A percentile compares a stretch with the other conserved stretches of the same genome.
These are phyloP conservation scores for Sporothrix brasiliensis DNA, from an alignment of 2,329 filamentous ascomycete genomes.

Conservation along the genomic window DNA sequence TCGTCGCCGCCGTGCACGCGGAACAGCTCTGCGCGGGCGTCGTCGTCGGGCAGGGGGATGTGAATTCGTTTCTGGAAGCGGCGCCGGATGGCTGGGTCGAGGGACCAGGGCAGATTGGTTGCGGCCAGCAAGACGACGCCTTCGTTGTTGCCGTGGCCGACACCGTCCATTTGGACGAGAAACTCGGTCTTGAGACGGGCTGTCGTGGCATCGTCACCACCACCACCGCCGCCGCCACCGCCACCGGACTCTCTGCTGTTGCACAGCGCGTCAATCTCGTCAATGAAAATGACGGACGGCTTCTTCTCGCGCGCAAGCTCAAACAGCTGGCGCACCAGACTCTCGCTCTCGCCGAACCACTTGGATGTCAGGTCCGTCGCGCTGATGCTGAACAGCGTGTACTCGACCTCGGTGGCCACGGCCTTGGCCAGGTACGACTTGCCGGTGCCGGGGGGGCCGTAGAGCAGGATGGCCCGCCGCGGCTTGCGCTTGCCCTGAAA, in stretches of 20 bases:
- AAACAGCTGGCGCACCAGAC: slow-evolving; percentile 79
- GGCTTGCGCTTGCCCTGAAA: slow-evolving; percentile 33
- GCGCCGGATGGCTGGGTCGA: slow-evolving; percentile 87
- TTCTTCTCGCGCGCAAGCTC: slow-evolving; percentile 86
- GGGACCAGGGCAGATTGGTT: slow-evolving; percentile 89
- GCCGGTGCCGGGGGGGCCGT: slow-evolving; percentile 60
- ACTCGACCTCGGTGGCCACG: slow-evolving; percentile 59
- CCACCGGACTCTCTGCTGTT: slow-evolving; percentile 89
- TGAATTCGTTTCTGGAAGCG: slow-evolving; percentile 77
- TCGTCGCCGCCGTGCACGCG: slow-evolving; percentile 85
- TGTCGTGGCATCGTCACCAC: slow-evolving; percentile 56
- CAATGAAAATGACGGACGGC: slow-evolving; percentile 95
- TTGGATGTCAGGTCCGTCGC: slow-evolving; percentile 30
- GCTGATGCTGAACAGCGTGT: slow-evolving; percentile 50
- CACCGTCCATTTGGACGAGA: slow-evolving; percentile 97
- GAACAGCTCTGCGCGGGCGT: slow-evolving; percentile 73
- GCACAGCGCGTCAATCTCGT: slow-evolving; percentile 97
- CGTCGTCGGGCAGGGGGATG: slow-evolving; percentile 87
- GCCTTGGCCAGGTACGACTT: slow-evolving; percentile 61
- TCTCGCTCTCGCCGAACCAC: slow-evolving; percentile 32
- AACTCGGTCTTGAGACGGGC: slow-evolving; percentile 97
- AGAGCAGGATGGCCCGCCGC: slow-evolving; percentile 49
- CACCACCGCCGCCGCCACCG: slow-evolving; percentile 58
- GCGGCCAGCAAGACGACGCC: slow-evolving; percentile 96
- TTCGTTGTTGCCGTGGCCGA: slow-evolving; percentile 65